These are phyloP conservation scores for Nakaseomyces nivariensis DNA, from an alignment of 1,139 yeast genomes.

Conservation along the genomic window DNA sequence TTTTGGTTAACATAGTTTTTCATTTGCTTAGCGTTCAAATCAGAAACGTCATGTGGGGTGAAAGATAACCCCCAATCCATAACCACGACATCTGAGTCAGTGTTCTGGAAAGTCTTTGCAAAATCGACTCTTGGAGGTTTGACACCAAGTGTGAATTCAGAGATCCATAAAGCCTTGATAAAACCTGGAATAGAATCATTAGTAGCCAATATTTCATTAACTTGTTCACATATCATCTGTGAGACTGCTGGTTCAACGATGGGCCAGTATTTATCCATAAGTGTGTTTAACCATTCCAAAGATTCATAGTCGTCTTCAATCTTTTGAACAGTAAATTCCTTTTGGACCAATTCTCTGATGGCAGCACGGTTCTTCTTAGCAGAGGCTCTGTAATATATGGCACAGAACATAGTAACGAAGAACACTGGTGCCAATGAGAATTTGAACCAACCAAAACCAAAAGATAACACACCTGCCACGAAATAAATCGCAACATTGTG, in stretches of 20 bases:
- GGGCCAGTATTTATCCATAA: conserved; percentile 82
- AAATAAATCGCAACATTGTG: conserved; percentile 71
- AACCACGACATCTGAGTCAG: conserved; percentile 81
- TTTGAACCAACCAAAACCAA: conserved; percentile 67
- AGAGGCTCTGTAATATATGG: conserved; percentile 71
- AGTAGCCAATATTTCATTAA: conserved; percentile 67
- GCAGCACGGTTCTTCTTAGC: conserved; percentile 64
- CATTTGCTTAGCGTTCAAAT: conserved; percentile 71
- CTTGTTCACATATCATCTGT: conserved; percentile 74
- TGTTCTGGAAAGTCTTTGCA: conserved; percentile 78
- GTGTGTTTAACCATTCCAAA: conserved; percentile 86
- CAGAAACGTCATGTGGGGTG: conserved; percentile 80
- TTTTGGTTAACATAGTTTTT: conserved; percentile 75
- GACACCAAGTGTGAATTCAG: conserved; percentile 81
- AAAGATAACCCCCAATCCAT: conserved; percentile 92
- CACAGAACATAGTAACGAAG: conserved; percentile 48
- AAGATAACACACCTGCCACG: conserved; percentile 58
- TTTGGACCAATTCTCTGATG: conserved; percentile 69
- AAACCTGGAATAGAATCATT: conserved; percentile 71
- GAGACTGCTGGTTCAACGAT: conserved; percentile 80
- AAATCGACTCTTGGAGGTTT: conserved; percentile 88
- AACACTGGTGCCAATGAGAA: conserved; percentile 75
- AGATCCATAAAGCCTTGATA: conserved; percentile 71
- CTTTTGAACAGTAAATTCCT: conserved; percentile 67
- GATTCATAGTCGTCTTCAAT: conserved; percentile 85